These are phyloP conservation scores for Mycena venus DNA, from an alignment of 768 basidiomycete species.

Conservation along the genomic window DNA sequence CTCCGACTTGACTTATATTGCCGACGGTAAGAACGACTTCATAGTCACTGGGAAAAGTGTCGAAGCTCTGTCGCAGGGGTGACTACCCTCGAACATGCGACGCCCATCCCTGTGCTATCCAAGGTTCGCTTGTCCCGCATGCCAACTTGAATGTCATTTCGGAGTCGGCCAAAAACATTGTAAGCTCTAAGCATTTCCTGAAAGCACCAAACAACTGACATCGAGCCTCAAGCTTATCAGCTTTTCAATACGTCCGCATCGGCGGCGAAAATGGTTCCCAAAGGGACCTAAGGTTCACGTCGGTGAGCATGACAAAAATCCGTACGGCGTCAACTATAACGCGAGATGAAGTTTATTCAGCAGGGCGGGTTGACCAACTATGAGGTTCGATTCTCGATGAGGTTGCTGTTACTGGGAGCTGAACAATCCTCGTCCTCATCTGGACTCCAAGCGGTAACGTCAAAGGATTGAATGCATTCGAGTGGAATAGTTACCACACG, in stretches of 20 bases:
- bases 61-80: conserved; percentile 62
- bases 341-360: conserved; percentile 78
- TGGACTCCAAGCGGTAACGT: no score
- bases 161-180: conserved; percentile 75
- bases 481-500: no score
- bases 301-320: conserved; percentile 82
- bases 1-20: conserved; percentile 84
- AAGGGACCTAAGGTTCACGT: conserved; percentile 74
- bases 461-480: no score
- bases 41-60: no score
- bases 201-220: conserved; percentile 4
- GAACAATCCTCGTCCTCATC: no score
- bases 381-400: conserved; percentile 68
- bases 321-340: conserved; percentile 82
- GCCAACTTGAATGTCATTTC: conserved; percentile 71
- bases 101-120: conserved; percentile 75
- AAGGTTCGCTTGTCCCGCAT: conserved; percentile 75
- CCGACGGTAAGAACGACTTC: conserved; percentile 72
- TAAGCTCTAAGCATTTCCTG: conserved; percentile 46
- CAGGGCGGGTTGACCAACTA: conserved; percentile 78
- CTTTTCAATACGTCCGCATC: conserved; percentile 79
- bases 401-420: no score
- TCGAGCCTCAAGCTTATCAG: conserved; percentile 61
- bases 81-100: conserved; percentile 81
- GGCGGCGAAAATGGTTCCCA: conserved; percentile 76